Percentiles rank a stretch among this genome's conserved stretches.
Evolutionary conservation across 306 rosid species (phyloP).

Genomic region (Trifolium repens): DNA sequence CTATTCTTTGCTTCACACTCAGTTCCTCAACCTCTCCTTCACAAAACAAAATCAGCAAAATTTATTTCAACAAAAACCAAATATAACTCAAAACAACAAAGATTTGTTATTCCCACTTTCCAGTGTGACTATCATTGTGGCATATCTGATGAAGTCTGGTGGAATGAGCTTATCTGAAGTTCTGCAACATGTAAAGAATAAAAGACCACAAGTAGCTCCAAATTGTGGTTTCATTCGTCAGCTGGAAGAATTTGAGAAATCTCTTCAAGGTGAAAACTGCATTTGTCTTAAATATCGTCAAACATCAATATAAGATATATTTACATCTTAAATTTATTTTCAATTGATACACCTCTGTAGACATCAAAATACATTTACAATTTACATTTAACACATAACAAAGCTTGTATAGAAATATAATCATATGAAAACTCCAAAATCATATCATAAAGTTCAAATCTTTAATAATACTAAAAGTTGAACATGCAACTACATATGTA

Average conservation of each 20-base stretch:
- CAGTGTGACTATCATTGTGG: constrained; percentile 85
- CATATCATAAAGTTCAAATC: too few relatives aligned
- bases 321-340: constrained; percentile 11
- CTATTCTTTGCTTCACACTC: constrained; percentile 55
- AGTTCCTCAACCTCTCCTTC: constrained; percentile 73
- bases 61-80: constrained; percentile 23
- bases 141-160: constrained; percentile 78
- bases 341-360: neutral
- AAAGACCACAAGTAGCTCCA: too few relatives aligned
- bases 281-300: too few relatives aligned
- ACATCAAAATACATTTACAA: neutral
- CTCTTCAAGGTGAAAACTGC: too few relatives aligned
- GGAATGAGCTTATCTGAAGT: constrained; percentile 76
- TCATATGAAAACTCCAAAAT: too few relatives aligned
- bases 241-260: too few relatives aligned
- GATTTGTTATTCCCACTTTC: constrained; percentile 20
- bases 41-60: constrained; percentile 35
- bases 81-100: too few relatives aligned
- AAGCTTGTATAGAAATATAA: neutral
- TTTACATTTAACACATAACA: constrained; percentile 7
- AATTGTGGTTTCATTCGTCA: too few relatives aligned
- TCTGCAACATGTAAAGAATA: constrained; percentile 61
- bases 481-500: neutral
- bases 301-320: constrained; percentile 14
- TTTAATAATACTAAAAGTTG: neutral